Evolutionary conservation across 169 alveolate genomes (phyloP), one percentile per base, ranked within the genome.

Genomic region (Theileria sp.): DNA sequence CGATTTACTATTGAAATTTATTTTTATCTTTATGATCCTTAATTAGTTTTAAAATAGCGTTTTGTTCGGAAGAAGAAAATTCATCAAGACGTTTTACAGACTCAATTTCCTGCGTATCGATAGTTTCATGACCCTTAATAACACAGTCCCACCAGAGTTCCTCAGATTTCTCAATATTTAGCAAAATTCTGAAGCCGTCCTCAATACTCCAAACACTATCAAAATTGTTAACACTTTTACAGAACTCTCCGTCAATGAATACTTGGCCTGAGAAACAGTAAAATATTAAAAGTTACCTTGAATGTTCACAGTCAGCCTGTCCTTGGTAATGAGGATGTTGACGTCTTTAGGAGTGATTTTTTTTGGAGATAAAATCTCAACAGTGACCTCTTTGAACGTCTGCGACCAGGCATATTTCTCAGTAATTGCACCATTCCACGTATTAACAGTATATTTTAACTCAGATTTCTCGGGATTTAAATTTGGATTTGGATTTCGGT

Each of bases 81-180:
- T 91, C 94, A 19, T 71, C 81, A 49, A 91, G 80, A 49, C 88
- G 75, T 82, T 91, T 91, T 32, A 86, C 91, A 30, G 94, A 91
- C 65, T 91, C 94, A 23, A 91, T 91, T 78, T 91, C 76, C 72
- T 81, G 79, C 15, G 89, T 85, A 82, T 91, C 94, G 23, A 87
- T 91, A 64, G 86, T 91, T n/a, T 87, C 88, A 75, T 91, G 88
- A 10, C 94, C 94, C 77, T 81, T 85, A 50, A 91, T 28, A 64
- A 87, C 88, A 64, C 90, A 80, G 71, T 90, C 92, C 94, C 94
- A 91, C 94, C 94, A 91, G 58, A 70, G 62, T 49, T 91, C 94
- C 61, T 87, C 87, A 56, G 88, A 38, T 66, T 91, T 91, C 73
- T 91, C 94, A 58, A 91, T 61, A 65, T 77, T 87, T 23, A 91